Base-by-base conservation (phyloP, 805 yeast genomes). In the Candida awuae region DNA sequence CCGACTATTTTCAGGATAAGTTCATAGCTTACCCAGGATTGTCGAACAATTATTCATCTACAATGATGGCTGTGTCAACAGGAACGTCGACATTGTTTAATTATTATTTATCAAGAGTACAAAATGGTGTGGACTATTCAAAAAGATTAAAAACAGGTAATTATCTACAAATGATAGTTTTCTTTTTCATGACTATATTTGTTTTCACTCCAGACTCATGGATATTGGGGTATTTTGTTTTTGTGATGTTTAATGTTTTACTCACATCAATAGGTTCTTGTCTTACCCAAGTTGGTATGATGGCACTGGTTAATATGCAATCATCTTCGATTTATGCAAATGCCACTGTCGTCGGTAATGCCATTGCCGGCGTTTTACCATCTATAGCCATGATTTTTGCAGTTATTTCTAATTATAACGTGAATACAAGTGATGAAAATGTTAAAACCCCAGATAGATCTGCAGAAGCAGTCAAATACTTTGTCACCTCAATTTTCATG, bases 261-360 rank as follows among this genome's bases (percentile, higher is more conserved):
- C 46, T 72, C 2, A 77, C 90, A 39, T 70, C 95, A 4, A 49
- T 80, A 35, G 94, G 94, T 13, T 77, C 92, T 2, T 80, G 94
- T 25, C 62, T 80, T 46, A 80, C 92, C 2, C 98, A 90, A 53
- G 90, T 85, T 52, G 97, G 97, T 10, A 70, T 84, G 8, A 77
- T 88, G 77, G 95, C 97, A 5, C 68, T 85, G 29, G 92, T 81
- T 3, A 84, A 84, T 51, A 75, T 81, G 1, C 67, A 77, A 54
- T 22, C 26, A 9, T 88, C 92, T 4, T 70, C 85, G 1, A 70
- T 77, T 12, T 84, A 74, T 55, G 88, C 94, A 9, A 95, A 92
- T 53, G 94, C 84, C 0, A 82, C 82, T 2, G 84, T 92, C 82
- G 88, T 88, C 3, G 98, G 98, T 2, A 95, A 90, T 58, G 95